Percentiles rank a stretch among this genome's conserved stretches.
Evolutionary conservation across 176 grass and related monocot genomes (phyloP).

Genomic region (Aegilops speltoides): DNA sequence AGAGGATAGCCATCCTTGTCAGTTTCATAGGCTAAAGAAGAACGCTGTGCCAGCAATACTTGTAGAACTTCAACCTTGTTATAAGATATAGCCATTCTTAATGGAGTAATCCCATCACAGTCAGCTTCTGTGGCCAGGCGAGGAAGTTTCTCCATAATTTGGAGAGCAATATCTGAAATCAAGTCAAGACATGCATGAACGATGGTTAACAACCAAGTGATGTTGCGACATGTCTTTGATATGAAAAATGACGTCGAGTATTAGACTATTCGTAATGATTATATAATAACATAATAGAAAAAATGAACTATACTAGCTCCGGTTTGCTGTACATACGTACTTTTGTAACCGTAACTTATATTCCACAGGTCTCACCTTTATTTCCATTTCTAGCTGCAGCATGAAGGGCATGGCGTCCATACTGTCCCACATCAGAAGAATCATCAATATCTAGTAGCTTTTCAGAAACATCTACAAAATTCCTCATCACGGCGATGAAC

Average conservation of each 20-base stretch:
- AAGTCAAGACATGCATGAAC: background rate
- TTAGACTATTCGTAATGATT: background rate
- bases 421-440: background rate
- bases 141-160: background rate
- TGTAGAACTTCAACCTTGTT: background rate
- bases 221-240: background rate
- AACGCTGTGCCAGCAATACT: background rate
- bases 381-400: slow-evolving; percentile 27
- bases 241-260: background rate
- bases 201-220: background rate
- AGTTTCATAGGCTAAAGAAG: background rate
- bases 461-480: background rate
- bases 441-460: background rate
- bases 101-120: background rate
- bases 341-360: background rate
- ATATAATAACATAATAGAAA: too few species aligned
- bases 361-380: background rate
- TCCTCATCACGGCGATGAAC: slow-evolving; percentile 25
- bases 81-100: background rate
- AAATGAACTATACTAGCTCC: too few species aligned
- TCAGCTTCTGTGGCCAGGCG: background rate
- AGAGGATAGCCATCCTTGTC: background rate
- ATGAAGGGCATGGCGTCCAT: background rate
- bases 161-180: background rate
- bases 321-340: background rate